A percentile compares a stretch with the other conserved stretches of the same genome.
phyloP scores from a whole-genome alignment of 2,329 filamentous ascomycete genomes.

The Neospermospora avenae region DNA sequence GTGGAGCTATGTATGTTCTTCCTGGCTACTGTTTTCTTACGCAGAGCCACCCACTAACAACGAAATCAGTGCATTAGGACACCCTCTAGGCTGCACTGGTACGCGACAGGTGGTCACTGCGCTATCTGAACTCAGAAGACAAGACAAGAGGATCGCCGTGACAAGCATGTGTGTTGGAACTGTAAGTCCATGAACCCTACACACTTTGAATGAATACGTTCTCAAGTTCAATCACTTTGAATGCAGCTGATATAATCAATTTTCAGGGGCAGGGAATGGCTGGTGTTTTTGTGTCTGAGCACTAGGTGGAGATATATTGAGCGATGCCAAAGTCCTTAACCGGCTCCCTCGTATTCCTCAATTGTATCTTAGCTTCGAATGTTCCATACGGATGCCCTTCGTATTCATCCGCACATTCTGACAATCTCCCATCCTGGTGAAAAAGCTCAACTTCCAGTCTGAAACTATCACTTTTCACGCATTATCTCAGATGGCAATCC shows the following conservation, averaged over 20 bases:
- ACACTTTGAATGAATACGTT: neutral
- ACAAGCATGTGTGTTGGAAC: conserved; percentile 96
- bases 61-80: conserved; percentile 66
- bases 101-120: conserved; percentile 89
- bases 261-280: conserved; percentile 81
- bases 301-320: conserved; percentile 34
- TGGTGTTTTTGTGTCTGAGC: conserved; percentile 91
- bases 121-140: conserved; percentile 82
- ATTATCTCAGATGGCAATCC: too few relatives aligned
- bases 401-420: too few relatives aligned
- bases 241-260: neutral
- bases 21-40: neutral
- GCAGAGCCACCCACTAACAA: neutral
- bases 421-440: too few relatives aligned
- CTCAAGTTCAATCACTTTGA: neutral
- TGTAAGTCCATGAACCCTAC: conserved; percentile 36
- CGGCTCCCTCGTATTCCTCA: too few relatives aligned
- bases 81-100: conserved; percentile 90
- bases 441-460: too few relatives aligned
- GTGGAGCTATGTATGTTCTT: conserved; percentile 67
- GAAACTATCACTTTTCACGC: too few relatives aligned
- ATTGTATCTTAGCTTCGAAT: too few relatives aligned
- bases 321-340: neutral
- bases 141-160: conserved; percentile 77
- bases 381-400: too few relatives aligned